phyloP scores from a whole-genome alignment of 1,284 basidiomycete genomes.

The Xerocomus nothofagi region DNA sequence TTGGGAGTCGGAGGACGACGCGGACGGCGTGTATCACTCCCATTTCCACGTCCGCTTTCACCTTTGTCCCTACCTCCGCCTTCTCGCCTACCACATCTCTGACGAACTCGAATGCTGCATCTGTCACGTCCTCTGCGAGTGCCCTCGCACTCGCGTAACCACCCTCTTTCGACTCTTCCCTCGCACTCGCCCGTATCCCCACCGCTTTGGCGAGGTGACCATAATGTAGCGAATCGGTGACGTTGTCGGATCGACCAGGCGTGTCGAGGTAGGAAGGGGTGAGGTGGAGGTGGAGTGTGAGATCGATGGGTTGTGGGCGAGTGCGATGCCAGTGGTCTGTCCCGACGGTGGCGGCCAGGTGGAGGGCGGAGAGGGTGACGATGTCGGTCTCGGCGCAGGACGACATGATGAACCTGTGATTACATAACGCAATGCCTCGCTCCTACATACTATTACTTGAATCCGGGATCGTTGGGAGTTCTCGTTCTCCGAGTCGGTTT shows the following conservation, averaged over 20 bases:
- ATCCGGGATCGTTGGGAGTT: too few species aligned
- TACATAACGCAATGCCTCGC: too few species aligned
- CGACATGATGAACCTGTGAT: background rate
- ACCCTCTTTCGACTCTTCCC: background rate
- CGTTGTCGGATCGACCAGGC: constrained; percentile 44
- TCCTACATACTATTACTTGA: too few species aligned
- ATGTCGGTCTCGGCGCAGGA: constrained; percentile 31
- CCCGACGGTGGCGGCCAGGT: constrained; percentile 42
- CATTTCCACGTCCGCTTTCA: constrained; percentile 6
- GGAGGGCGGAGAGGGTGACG: constrained; percentile 44
- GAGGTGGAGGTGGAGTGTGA: constrained; percentile 46
- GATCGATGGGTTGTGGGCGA: constrained; percentile 40
- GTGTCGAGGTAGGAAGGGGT: constrained; percentile 37
- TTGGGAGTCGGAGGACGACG: constrained; percentile 40
- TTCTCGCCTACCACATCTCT: background rate
- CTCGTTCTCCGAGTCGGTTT: too few species aligned
- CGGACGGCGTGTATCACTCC: constrained; percentile 33
- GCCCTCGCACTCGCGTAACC: constrained; percentile 28
- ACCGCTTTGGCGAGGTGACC: constrained; percentile 47
- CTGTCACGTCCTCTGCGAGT: constrained; percentile 37
- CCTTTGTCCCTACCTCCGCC: constrained; percentile 2
- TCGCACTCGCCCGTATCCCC: constrained; percentile 28
- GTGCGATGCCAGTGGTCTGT: constrained; percentile 49
- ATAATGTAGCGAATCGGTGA: constrained; percentile 50
- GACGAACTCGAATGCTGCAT: constrained; percentile 34